Evolutionary conservation across 257 asterid species (phyloP), one percentile per base, ranked within the genome.

Genomic region (Cynanchum wilfordii): DNA sequence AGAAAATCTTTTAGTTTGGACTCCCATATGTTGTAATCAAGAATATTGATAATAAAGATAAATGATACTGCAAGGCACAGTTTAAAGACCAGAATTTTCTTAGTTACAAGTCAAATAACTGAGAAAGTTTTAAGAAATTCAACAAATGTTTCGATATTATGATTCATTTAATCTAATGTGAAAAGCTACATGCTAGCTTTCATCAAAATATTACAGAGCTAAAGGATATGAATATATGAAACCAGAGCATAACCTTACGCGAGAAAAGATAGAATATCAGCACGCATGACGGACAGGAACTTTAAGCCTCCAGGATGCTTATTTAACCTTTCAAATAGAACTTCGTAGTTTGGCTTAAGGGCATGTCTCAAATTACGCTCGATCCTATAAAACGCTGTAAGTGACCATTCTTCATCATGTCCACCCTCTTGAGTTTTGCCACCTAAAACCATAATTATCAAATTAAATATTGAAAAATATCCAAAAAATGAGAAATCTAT

Each of bases 221-320:
- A 47, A 68, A 69, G 29, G 38, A 47, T 11, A 2, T 16, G 10
- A 33, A 60, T 60, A 49, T 66, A 64, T 63, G 5, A 55, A 57
- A 59, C 17, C 47, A 20, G 86, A 75, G 78, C 57, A 83, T 82
- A 80, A 85, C 86, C 96, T 85, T 93, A 91, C 97, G 76, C 80
- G 83, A 94, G 95, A 85, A 89, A 82, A 77, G 87, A 83, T 57
- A 91, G 81, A 79, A 93, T 84, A 81, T 91, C 93, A 29, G 96
- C 88, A 81, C 98, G 86, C 85, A 94, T 86, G 76, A 69, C 73
- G 62, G 96, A 86, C 86, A 94, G 74, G 89, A 94, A 88, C 83
- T 84, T 91, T 60, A 94, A 77, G 47, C 98, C 98, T 79, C 98
- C 97, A 38, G 98, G 96, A 78, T 94, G 96, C 2, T 89, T 88